Evolutionary conservation across 2,329 filamentous ascomycete species (phyloP).

Genomic region (Penicillium sp.): DNA sequence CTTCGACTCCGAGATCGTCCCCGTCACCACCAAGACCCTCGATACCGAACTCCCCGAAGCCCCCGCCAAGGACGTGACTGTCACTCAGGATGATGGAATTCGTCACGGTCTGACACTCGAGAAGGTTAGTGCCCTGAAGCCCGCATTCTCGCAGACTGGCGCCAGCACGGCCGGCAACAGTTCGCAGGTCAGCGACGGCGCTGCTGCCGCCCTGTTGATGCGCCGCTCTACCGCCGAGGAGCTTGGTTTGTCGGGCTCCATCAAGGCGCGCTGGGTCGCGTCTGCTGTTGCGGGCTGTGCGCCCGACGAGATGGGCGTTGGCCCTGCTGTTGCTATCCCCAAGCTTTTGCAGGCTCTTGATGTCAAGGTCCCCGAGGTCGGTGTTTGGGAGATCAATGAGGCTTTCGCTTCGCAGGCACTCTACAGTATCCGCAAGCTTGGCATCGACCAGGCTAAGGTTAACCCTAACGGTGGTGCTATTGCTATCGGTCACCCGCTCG

Average conservation of each 20-base stretch:
- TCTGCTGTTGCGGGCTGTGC: constrained; percentile 71
- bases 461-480: constrained; percentile 94
- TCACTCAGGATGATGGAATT: constrained; percentile 79
- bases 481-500: constrained; percentile 86
- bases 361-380: constrained; percentile 64
- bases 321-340: constrained; percentile 81
- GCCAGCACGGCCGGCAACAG: constrained; percentile 80
- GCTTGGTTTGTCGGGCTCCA: constrained; percentile 63
- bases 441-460: constrained; percentile 63
- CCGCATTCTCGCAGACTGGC: constrained; percentile 73
- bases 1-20: constrained; percentile 76
- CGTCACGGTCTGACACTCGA: constrained; percentile 64
- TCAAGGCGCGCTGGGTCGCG: constrained; percentile 80
- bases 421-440: constrained; percentile 64
- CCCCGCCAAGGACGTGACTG: constrained; percentile 57
- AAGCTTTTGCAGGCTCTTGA: constrained; percentile 69
- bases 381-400: constrained; percentile 93
- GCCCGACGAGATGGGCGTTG: constrained; percentile 92
- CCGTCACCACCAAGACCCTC: constrained; percentile 68
- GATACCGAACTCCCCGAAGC: constrained; percentile 61
- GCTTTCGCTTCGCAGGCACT: constrained; percentile 62
- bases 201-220: constrained; percentile 80
- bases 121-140: constrained; percentile 74
- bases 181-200: constrained; percentile 82
- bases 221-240: constrained; percentile 71